Percentiles rank a stretch among this genome's conserved stretches.
These are phyloP conservation scores for Paracorniculantispora psalliotae DNA, from an alignment of 2,329 filamentous ascomycete genomes.

Conservation along the genomic window DNA sequence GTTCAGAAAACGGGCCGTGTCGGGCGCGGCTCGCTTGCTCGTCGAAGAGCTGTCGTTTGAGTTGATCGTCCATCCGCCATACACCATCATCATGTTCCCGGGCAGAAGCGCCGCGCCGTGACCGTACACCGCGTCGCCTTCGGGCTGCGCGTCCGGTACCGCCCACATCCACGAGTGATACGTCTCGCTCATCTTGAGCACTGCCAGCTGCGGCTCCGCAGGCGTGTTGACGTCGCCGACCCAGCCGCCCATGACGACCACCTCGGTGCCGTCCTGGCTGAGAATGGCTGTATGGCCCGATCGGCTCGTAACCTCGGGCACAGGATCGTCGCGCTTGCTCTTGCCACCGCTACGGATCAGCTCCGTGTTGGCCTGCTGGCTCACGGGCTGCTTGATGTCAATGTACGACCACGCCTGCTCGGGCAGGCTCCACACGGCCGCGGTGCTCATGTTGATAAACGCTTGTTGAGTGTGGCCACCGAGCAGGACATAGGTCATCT, in stretches of 20 bases:
- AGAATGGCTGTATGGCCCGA: conserved; percentile 86
- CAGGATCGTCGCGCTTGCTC: neutral
- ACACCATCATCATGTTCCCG: conserved; percentile 64
- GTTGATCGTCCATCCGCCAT: conserved; percentile 53
- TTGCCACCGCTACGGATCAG: conserved; percentile 41
- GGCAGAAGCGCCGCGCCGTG: conserved; percentile 60
- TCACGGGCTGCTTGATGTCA: conserved; percentile 47
- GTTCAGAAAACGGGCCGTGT: conserved; percentile 46
- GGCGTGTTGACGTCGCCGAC: conserved; percentile 73
- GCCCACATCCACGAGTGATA: conserved; percentile 73
- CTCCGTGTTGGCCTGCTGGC: conserved; percentile 43
- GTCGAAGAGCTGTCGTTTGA: conserved; percentile 25
- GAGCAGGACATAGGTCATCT: conserved; percentile 73
- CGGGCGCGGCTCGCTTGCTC: conserved; percentile 21
- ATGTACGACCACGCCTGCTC: conserved; percentile 85
- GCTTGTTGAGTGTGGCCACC: conserved; percentile 79
- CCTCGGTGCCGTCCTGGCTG: conserved; percentile 68
- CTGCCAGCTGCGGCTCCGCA: conserved; percentile 74
- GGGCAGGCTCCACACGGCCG: conserved; percentile 81
- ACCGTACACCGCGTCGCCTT: conserved; percentile 49
- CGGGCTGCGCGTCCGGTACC: conserved; percentile 49
- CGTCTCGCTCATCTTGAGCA: conserved; percentile 69
- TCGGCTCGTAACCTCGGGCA: conserved; percentile 61
- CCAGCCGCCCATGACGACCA: conserved; percentile 87
- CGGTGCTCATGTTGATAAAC: conserved; percentile 91